Base-by-base conservation (phyloP, 345 rosid species). In the Aegle marmelos region DNA sequence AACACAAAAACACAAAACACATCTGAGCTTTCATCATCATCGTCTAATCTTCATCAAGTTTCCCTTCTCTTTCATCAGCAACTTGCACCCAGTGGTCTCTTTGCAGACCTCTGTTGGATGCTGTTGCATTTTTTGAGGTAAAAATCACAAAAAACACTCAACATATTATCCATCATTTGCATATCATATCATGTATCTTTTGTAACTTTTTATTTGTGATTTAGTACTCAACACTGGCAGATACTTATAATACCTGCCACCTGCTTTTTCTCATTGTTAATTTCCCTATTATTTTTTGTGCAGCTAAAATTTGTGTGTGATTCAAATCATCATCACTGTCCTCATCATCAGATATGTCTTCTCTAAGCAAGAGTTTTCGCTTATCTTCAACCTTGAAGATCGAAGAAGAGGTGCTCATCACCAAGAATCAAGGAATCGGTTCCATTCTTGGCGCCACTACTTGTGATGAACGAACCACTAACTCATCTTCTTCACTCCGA, bases 391-490 rank as follows among this genome's bases (percentile, higher is more conserved):
- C 91, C 9, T 54, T 83, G 79, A 83, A 83, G 80, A 84, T 81
- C 61, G 81, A 39, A 21, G 86, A 73, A 74, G 89, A 81, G 66
- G 81, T 72, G 82, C 65, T 72, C 17, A 31, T 67, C 59, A 78
- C 41, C 13, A 75, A 78, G 78, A 85, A 80, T 65, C 92, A 88
- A 84, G 99, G 99, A 16, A 91, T 93, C 69, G 89, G 90, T 54
- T 88, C 97, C 9, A 88, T 95, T 80, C 97, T 95, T 73, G 89
- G 87, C 19, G 78, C 86, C 25, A 89, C 87, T 17, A 79, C 86
- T 34, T 91, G 83, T 76, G 48, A 76, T 39, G 85, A 85, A 19
- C 79, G 41, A 48, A 74, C 73, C 33, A 27, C 75, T 37, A 50
- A 53, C 28, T 81, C 91, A 34, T 34, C 93, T 72, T 81, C 90